These are phyloP conservation scores for Tetrahymena malaccensis DNA, from an alignment of 73 alveolate genomes.

Conservation along the genomic window DNA sequence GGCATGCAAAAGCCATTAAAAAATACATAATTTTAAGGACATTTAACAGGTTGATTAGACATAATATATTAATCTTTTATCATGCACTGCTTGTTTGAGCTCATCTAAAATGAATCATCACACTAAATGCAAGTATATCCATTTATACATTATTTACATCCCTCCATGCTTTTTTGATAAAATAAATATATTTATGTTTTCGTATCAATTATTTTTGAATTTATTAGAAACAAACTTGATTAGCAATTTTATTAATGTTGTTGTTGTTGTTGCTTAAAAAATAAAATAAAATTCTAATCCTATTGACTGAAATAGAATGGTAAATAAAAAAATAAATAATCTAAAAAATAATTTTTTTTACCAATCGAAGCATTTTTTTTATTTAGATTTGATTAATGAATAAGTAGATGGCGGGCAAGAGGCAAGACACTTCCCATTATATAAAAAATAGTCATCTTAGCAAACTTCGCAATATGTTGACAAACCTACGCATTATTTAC, in stretches of 20 bases:
- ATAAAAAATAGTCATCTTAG: background rate
- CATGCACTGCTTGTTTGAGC: background rate
- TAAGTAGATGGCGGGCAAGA: background rate
- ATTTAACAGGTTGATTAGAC: background rate
- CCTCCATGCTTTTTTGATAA: background rate
- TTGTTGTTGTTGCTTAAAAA: too few relatives aligned
- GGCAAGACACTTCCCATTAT: background rate
- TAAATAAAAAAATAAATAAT: background rate
- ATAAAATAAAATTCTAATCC: too few relatives aligned
- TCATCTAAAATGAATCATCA: background rate
- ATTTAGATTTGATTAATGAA: background rate
- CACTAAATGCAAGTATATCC: background rate
- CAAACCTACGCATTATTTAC: background rate
- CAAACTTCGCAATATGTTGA: background rate
- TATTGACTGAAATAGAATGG: too few relatives aligned
- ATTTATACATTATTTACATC: background rate
- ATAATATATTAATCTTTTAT: background rate
- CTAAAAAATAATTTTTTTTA: background rate
- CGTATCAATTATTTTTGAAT: too few relatives aligned
- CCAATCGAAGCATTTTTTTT: background rate
- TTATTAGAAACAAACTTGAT: too few relatives aligned
- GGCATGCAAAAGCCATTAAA: background rate
- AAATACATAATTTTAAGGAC: background rate
- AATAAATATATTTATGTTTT: too few relatives aligned
- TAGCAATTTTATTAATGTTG: too few relatives aligned